phyloP scores from a whole-genome alignment of 495 filamentous ascomycete genomes.

The Umbilicaria muhlenbergii region DNA sequence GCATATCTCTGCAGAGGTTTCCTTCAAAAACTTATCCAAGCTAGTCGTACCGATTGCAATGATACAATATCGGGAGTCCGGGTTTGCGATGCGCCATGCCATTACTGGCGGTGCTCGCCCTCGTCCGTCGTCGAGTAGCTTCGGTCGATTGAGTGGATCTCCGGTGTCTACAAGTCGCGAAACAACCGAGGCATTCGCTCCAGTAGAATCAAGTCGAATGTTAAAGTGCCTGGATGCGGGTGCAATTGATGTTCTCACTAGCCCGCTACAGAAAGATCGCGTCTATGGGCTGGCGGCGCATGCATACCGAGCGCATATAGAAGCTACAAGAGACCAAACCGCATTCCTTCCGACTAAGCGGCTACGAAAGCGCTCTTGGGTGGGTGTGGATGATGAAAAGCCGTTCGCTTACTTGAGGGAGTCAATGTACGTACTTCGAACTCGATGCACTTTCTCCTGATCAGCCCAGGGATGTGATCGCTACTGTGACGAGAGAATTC shows the following conservation, averaged over 20 bases:
- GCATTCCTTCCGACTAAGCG: constrained; percentile 48
- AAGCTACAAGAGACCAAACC: constrained; percentile 51
- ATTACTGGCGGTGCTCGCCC: constrained; percentile 1
- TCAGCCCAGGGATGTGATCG: neutral
- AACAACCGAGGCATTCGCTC: constrained; percentile 4
- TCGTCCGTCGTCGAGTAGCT: constrained; percentile 14
- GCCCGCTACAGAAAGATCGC: constrained; percentile 54
- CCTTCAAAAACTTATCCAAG: constrained; percentile 53
- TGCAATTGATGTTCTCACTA: constrained; percentile 68
- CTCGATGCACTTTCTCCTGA: neutral
- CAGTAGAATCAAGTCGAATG: constrained; percentile 16
- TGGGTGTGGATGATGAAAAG: constrained; percentile 72
- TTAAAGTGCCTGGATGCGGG: constrained; percentile 68
- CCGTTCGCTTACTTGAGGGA: constrained; percentile 82
- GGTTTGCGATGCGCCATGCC: constrained; percentile 8
- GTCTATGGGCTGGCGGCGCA: constrained; percentile 63
- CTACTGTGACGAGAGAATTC: neutral
- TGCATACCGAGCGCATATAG: constrained; percentile 64
- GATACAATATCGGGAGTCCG: constrained; percentile 26
- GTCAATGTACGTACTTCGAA: constrained; percentile 36
- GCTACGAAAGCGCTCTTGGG: constrained; percentile 76
- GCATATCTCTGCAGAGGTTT: constrained; percentile 53
- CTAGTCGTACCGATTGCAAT: constrained; percentile 61
- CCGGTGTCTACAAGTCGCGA: neutral
- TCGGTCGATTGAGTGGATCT: constrained; percentile 2